Conservation (phyloP, 768 basidiomycete species). For the Chiua virens region DNA sequence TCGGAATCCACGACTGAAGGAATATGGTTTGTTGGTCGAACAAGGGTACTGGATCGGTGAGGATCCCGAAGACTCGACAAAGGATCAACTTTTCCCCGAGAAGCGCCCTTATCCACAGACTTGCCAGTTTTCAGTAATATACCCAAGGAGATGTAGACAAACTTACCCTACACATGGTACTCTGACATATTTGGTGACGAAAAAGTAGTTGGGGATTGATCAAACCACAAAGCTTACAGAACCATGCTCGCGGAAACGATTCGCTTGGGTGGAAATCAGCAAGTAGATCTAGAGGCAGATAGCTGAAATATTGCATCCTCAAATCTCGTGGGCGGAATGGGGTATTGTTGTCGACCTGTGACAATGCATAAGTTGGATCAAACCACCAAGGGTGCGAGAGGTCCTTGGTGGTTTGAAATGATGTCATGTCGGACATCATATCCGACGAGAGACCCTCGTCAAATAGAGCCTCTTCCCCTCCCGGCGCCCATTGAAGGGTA, state of each 20-base stretch:
- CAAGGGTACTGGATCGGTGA: slow-evolving; percentile 11
- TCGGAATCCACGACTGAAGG: slow-evolving; percentile 20
- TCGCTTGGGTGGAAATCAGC: slow-evolving; percentile 31
- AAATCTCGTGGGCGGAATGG: slow-evolving; percentile 25
- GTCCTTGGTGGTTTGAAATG: not conserved
- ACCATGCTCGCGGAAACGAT: slow-evolving; percentile 48
- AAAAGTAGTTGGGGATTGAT: slow-evolving; percentile 47
- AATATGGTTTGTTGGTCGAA: slow-evolving; percentile 14
- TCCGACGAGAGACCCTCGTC: not conserved
- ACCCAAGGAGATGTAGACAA: not conserved
- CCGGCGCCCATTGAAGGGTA: slow-evolving; percentile 47
- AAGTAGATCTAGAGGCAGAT: slow-evolving; percentile 31
- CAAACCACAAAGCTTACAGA: slow-evolving; percentile 47
- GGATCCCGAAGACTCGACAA: slow-evolving; percentile 24
- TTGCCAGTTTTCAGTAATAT: slow-evolving; percentile 15
- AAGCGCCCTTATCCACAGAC: not conserved
- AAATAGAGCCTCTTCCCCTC: slow-evolving; percentile 44
- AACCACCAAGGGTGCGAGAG: slow-evolving; percentile 21
- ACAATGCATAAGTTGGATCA: slow-evolving; percentile 10
- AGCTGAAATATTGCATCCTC: slow-evolving; percentile 26
- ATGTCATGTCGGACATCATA: not conserved
- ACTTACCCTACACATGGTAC: slow-evolving; percentile 41
- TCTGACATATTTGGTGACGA: slow-evolving; percentile 47
- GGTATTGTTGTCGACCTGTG: slow-evolving; percentile 6
- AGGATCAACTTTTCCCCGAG: slow-evolving; percentile 18